Evolutionary conservation across 202 grass and related monocot genomes (phyloP).

Genomic region (Schoenoplectus triqueter): DNA sequence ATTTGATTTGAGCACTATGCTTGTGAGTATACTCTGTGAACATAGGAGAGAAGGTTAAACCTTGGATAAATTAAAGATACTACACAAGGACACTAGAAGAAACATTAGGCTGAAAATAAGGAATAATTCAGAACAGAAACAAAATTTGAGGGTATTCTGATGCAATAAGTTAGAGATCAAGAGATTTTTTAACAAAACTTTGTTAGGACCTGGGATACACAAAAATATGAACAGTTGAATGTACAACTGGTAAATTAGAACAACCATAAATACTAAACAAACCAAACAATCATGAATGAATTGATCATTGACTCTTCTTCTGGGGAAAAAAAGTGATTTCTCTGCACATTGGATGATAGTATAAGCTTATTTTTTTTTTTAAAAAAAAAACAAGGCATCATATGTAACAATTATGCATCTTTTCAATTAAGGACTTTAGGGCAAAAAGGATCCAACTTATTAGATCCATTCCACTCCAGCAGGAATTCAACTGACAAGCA

Average conservation of each 20-base stretch:
- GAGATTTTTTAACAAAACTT: not conserved
- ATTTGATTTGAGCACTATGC: constrained; percentile 96
- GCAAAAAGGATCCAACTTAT: not conserved
- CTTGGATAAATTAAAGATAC: not conserved
- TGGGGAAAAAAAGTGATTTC: too few relatives aligned
- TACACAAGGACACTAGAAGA: not conserved
- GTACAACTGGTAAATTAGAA: not conserved
- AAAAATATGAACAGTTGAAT: not conserved
- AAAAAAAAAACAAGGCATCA: too few relatives aligned
- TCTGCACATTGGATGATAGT: too few relatives aligned
- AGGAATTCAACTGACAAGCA: not conserved
- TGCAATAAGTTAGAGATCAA: not conserved
- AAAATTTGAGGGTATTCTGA: not conserved
- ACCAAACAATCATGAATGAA: not conserved
- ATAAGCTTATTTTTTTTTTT: too few relatives aligned
- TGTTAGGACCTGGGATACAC: not conserved
- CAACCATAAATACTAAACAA: not conserved
- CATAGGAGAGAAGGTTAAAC: not conserved
- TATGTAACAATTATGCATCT: not conserved
- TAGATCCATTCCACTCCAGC: not conserved
- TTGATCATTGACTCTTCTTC: too few relatives aligned
- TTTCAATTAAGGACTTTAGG: not conserved
- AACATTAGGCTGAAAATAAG: not conserved
- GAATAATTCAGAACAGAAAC: not conserved
- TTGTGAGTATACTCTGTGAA: constrained; percentile 79